Conservation (phyloP, 2,329 filamentous ascomycete species). For the Coniochaeta sp. region DNA sequence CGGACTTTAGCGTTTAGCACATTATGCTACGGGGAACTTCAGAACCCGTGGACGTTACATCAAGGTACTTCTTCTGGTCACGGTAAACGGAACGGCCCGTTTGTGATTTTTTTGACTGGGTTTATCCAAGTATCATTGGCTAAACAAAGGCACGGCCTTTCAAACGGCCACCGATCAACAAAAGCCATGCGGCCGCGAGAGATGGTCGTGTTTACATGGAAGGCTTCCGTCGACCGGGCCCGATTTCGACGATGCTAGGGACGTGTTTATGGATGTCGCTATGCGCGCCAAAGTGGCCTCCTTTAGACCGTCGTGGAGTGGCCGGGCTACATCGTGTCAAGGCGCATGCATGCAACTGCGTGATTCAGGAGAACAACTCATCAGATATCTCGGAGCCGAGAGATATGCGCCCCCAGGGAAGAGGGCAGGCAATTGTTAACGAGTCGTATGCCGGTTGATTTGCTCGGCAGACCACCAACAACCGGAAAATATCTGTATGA, state of each 20-base stretch:
- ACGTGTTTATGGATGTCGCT: background rate
- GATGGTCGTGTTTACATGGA: background rate
- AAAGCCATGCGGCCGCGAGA: background rate
- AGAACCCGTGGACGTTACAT: background rate
- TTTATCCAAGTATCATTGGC: background rate
- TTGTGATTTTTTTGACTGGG: background rate
- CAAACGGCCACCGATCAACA: background rate
- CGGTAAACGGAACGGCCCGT: constrained; percentile 1
- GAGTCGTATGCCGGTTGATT: background rate
- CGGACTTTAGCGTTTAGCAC: no score
- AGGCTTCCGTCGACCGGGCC: background rate
- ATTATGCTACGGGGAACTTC: background rate
- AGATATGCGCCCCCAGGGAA: background rate
- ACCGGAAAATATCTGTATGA: background rate
- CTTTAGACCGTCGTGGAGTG: background rate
- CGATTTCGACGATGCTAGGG: background rate
- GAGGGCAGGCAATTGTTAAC: background rate
- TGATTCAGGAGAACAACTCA: background rate
- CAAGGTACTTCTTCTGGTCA: background rate
- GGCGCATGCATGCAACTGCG: background rate
- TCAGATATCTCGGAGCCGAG: background rate
- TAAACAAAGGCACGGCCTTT: background rate
- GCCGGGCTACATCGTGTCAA: background rate
- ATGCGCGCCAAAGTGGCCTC: background rate
- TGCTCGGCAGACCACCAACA: background rate